Evolutionary conservation across 2,329 filamentous ascomycete genomes (phyloP), one percentile per base, ranked within the genome.

Genomic region (Monosporascus sp.): DNA sequence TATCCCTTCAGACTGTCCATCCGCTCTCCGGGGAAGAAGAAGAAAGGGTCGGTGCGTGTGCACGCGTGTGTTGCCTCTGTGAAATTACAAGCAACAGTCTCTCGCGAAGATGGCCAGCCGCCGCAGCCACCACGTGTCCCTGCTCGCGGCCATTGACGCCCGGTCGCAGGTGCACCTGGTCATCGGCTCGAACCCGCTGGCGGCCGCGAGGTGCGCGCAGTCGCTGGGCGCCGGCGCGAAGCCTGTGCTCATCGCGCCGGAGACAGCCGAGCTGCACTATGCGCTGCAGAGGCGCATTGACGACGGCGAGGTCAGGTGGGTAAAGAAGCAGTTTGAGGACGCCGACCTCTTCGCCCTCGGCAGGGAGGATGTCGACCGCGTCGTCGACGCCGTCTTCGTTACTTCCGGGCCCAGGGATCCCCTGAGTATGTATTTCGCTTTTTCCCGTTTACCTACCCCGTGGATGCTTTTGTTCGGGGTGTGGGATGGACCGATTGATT

Each of bases 371-470:
- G 86, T 96, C 9, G 85, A 82, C 57, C 67, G 74, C 51, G 83
- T 95, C 5, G 93, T 96, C 17, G 94, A 99, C 70, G 88, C 89
- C 52, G 94, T 99, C 40, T 97, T 97, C 70, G 85, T 97, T 38
- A 96, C 91, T 1, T 68, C 73, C 60, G 63, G 67, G 69, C 76
- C 85, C 65, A 63, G 74, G 59, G 72, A 78, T 54, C 62, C 69
- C 17, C 57, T 68, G 44, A 73, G 74, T 74, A 61, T 43, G 65
- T 58, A 27, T 27, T 27, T 27, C 5, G 48, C 55, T 26, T 9
- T n/a, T 24, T 8, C 19, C 24, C 7, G 31, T 27, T 26, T 35
- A 1, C 3, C n/a, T 16, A 19, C 5, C 22, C 5, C 40, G 6
- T 22, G 41, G 26, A 3, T n/a, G 19, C 7, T 8, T 19, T 19